A percentile compares a stretch with the other conserved stretches of the same genome.
Evolutionary conservation across 768 basidiomycete genomes (phyloP).

Genomic region (Dacryopinax spathularia): DNA sequence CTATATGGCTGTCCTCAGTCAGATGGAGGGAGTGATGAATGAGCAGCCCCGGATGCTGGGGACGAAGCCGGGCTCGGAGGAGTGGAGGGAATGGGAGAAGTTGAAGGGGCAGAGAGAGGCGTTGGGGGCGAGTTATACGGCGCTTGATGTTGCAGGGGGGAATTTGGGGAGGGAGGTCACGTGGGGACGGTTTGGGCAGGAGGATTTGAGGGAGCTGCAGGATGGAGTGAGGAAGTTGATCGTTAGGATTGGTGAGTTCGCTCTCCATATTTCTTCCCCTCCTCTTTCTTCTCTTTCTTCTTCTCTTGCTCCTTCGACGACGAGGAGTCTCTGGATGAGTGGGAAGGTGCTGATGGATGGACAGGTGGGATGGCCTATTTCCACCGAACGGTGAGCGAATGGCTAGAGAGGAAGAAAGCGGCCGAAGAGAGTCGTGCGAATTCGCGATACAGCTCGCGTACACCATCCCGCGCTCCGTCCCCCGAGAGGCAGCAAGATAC

Average conservation of each 20-base stretch:
- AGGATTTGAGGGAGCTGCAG: neutral
- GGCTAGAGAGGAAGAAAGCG: neutral
- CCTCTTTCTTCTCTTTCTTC: too few species aligned
- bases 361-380: neutral
- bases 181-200: neutral
- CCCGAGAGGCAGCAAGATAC: neutral
- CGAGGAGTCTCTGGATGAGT: too few species aligned
- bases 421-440: neutral
- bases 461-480: neutral
- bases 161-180: neutral
- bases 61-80: neutral
- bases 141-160: neutral
- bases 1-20: neutral
- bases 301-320: too few species aligned
- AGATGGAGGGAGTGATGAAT: neutral
- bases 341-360: too few species aligned
- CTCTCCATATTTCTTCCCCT: neutral
- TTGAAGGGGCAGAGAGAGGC: neutral
- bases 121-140: neutral
- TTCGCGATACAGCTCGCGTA: neutral
- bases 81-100: neutral
- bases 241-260: neutral
- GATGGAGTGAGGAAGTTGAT: neutral
- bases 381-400: neutral
- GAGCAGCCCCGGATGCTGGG: neutral